Evolutionary conservation across 1,284 basidiomycete genomes (phyloP), one percentile per base, ranked within the genome.

Genomic region (Ceraceosorus guamensis): DNA sequence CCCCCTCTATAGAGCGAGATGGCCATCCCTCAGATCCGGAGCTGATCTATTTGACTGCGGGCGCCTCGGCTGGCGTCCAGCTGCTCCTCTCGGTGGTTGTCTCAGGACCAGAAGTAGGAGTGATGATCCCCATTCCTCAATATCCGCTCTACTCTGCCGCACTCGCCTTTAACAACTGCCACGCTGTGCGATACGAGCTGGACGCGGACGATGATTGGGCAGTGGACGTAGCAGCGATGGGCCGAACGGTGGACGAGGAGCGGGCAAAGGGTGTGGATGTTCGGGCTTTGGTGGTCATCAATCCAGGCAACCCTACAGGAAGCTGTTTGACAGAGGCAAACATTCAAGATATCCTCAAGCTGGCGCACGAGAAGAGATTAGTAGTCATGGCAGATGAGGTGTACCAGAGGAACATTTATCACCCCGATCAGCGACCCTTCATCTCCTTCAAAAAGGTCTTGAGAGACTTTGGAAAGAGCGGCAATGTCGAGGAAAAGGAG

Each of bases 131-230:
- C 30, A 97, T 98, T 63, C 93, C 93, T 1, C 93, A 98, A 80
- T 98, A 98, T 77, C 93, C 93, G 0, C 82, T 98, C 14, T 96
- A 97, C 79, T 95, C 91, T 46, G 93, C 93, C 24, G 87, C 91
- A 0, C 85, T 98, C 50, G 88, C 92, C 0, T 86, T 91, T 70
- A 85, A 84, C 77, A 81, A 82, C 48, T 91, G 91, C 24, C 80
- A 83, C n/a, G 80, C 89, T 0, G 80, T 97, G 44, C 87, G 89
- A 0, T 98, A 98, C 79, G 85, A 88, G 77, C 85, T 98, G 39
- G 84, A 91, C 62, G 91, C 95, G 75, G 73, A 82, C 0, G 80
- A 83, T 4, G 86, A 81, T 46, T 98, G 95, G 93, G 84, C 86
- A 14, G 88, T 91, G n/a, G 87, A 87, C 54, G 81, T 86, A 37